Evolutionary conservation across 371 early-diverging fungal species (phyloP).

Genomic region (Rhizoclosmatium hyalinum): DNA sequence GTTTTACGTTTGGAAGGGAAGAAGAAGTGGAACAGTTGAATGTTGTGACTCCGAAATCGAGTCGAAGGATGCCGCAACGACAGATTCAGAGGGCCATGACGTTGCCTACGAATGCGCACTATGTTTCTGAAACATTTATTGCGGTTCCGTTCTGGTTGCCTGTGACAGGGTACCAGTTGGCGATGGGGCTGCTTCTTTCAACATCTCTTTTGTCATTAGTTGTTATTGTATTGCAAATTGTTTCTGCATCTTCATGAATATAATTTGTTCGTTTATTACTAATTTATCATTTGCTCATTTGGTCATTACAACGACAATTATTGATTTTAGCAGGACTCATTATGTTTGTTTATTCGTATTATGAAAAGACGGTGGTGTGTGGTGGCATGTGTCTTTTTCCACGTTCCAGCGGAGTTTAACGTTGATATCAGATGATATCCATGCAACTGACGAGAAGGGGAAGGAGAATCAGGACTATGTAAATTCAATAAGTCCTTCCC

Average conservation of each 20-base stretch:
- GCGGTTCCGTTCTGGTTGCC: slow-evolving; percentile 49
- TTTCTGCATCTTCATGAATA: neutral
- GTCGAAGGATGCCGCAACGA: neutral
- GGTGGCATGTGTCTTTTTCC: too few species aligned
- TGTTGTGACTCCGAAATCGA: neutral
- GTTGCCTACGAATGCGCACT: slow-evolving; percentile 44
- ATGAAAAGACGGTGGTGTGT: too few species aligned
- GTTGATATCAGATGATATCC: too few species aligned
- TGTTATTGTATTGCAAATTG: slow-evolving; percentile 16
- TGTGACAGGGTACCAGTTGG: slow-evolving; percentile 38
- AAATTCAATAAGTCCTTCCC: too few species aligned
- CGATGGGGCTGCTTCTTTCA: slow-evolving; percentile 35
- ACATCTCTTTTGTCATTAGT: slow-evolving; percentile 13
- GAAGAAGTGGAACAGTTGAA: neutral
- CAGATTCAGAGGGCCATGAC: slow-evolving; percentile 12
- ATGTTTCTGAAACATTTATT: slow-evolving; percentile 45
- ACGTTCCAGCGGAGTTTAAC: too few species aligned
- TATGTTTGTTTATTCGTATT: too few species aligned
- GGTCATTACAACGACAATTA: too few species aligned
- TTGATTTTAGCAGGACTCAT: too few species aligned
- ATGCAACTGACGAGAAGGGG: too few species aligned
- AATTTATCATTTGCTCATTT: too few species aligned
- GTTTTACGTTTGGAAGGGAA: neutral
- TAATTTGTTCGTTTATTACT: too few species aligned
- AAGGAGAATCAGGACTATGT: too few species aligned